Conservation (phyloP, 2,329 filamentous ascomycete species). For the Arthrobotrys sinensis region DNA sequence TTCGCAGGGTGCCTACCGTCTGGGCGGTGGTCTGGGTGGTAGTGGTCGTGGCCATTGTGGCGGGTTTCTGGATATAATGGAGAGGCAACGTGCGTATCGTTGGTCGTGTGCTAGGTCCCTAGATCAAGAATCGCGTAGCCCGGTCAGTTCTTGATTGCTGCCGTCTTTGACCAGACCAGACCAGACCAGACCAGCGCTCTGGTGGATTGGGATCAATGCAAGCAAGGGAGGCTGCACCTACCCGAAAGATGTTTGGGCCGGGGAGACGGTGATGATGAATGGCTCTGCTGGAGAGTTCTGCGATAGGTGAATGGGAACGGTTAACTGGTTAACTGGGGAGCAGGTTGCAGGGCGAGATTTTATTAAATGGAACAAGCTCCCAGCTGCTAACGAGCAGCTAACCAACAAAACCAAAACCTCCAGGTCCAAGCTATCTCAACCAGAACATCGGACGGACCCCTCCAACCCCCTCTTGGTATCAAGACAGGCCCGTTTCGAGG, state of each 20-base stretch:
- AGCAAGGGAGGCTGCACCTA: constrained; percentile 50
- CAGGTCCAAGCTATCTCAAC: constrained; percentile 8
- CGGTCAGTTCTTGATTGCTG: constrained; percentile 12
- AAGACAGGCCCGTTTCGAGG: constrained; percentile 1
- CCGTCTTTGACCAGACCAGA: not conserved
- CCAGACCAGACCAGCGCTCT: not conserved
- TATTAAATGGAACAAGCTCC: constrained; percentile 17
- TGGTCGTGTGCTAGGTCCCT: constrained; percentile 48
- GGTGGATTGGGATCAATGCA: constrained; percentile 6
- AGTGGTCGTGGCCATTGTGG: constrained; percentile 66
- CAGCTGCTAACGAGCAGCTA: constrained; percentile 13
- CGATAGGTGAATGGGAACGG: constrained; percentile 20
- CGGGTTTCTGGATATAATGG: constrained; percentile 29
- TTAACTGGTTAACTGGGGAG: not conserved
- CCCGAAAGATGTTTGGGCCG: constrained; percentile 36
- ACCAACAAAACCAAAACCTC: constrained; percentile 16
- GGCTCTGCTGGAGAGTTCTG: constrained; percentile 33
- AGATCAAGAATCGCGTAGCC: constrained; percentile 15
- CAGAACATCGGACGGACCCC: constrained; percentile 4
- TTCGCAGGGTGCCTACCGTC: constrained; percentile 68
- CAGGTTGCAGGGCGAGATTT: constrained; percentile 19
- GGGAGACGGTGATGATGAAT: not conserved
- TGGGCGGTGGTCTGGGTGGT: constrained; percentile 69
- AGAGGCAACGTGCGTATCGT: constrained; percentile 20
- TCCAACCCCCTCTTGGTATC: constrained; percentile 13